phyloP scores from a whole-genome alignment of 2,329 filamentous ascomycete species.

The Botrytis byssoidea region DNA sequence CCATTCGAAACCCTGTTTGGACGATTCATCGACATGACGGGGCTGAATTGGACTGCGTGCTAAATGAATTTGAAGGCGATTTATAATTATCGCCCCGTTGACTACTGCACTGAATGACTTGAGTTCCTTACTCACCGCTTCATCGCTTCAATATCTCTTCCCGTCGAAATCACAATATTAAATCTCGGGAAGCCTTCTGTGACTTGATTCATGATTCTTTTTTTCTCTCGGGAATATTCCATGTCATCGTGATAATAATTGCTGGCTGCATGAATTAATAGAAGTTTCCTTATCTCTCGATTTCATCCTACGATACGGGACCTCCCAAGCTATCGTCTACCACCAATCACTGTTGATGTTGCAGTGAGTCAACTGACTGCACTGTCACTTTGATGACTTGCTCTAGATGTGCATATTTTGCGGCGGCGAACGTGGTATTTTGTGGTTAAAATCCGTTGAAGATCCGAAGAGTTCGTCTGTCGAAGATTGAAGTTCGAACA shows the following conservation, averaged over 20 bases:
- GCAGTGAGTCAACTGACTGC: neutral
- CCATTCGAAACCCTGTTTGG: conserved; percentile 13
- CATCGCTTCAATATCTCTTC: neutral
- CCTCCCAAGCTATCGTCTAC: neutral
- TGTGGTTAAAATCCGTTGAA: conserved; percentile 3
- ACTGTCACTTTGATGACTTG: neutral
- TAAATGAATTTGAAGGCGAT: neutral
- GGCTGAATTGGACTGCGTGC: neutral
- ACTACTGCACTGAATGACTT: conserved; percentile 10
- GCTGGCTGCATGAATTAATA: neutral
- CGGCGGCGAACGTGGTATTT: conserved; percentile 17
- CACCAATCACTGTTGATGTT: neutral
- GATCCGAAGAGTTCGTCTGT: conserved; percentile 16
- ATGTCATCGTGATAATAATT: neutral
- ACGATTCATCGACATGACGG: conserved; percentile 11
- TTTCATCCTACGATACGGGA: neutral
- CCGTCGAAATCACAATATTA: neutral
- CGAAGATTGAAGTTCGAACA: neutral
- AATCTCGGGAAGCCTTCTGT: neutral
- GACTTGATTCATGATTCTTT: conserved; percentile 5
- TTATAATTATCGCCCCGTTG: neutral
- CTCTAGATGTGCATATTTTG: neutral
- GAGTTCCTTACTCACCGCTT: conserved; percentile 11
- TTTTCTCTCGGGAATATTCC: too few relatives aligned
- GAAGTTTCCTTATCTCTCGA: neutral